Conservation (phyloP, 202 grass and related monocot species). For the Panicum virgatum region DNA sequence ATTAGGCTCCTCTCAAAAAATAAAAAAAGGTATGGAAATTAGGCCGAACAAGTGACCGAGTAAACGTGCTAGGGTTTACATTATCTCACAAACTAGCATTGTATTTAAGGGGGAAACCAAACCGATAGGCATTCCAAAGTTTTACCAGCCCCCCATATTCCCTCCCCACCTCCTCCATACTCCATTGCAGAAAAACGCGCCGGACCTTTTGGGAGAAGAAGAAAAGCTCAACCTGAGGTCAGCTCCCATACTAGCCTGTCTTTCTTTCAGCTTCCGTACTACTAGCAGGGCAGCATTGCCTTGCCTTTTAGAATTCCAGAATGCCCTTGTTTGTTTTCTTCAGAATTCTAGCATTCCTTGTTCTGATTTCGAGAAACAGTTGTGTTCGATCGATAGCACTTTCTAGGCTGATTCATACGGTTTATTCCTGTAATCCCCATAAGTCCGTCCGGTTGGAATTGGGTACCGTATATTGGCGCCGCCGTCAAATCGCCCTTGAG, state of each 20-base stretch:
- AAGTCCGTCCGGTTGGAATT: too few relatives aligned
- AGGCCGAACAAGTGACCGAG: not conserved
- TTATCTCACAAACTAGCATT: not conserved
- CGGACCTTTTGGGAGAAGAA: not conserved
- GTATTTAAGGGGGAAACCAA: not conserved
- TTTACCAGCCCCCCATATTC: not conserved
- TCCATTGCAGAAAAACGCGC: not conserved
- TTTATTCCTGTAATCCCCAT: not conserved
- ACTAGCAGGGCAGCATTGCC: too few relatives aligned
- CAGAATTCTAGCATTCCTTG: not conserved
- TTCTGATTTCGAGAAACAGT: not conserved
- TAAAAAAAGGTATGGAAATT: too few relatives aligned
- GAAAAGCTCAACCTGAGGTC: not conserved
- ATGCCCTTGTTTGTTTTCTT: not conserved
- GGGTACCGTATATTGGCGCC: too few relatives aligned
- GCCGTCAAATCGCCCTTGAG: too few relatives aligned
- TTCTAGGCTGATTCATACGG: too few relatives aligned
- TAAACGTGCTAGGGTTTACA: not conserved
- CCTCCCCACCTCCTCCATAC: too few relatives aligned
- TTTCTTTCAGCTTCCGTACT: not conserved
- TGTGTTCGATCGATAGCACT: too few relatives aligned
- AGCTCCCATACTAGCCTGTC: too few relatives aligned
- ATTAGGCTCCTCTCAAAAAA: too few relatives aligned
- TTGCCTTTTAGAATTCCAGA: not conserved
- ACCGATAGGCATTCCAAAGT: not conserved